Base-by-base conservation (phyloP, 208 protist genomes). In the Borovskyia barvae region DNA sequence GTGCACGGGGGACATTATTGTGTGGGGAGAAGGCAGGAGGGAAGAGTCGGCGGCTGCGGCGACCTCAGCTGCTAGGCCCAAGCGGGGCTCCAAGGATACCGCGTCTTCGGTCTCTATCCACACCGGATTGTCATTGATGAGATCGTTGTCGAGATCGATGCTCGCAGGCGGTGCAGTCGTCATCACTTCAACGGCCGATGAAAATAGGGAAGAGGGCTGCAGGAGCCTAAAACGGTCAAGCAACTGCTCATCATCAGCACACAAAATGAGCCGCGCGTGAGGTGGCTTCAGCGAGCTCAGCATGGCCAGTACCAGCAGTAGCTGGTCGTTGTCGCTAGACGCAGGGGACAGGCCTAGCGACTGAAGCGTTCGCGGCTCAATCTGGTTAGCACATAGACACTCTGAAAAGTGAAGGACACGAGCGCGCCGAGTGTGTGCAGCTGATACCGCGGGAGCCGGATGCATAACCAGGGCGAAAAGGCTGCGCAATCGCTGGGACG, bases 331-430 rank as follows among this genome's bases (percentile, higher is more conserved):
- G 64, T 90, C 81, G 24, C 25, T 70, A 0, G 46, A 41, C 14
- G 61, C 57, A 5, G 82, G 74, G 22, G 64, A 19, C n/a, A 89
- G 43, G 22, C 42, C 37, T 6, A 70, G 45, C 0, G 20, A 9
- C 39, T 62, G 25, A 15, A 63, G 63, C 24, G 51, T 32, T 12
- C 14, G 19, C 14, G 46, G 26, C 2, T 56, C 50, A 14, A 69
- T 51, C 42, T 57, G 45, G 36, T 87, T 76, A 0, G 88, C 71
- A 17, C 86, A 74, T 6, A 92, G 58, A 51, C 76, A 91, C 67
- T 95, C 87, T 15, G 73, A 82, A 43, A 90, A 95, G 72, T 95
- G 82, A 33, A 95, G 52, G 17, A 89, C 57, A n/a, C 81, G 76
- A 7, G 51, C 32, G 14, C 56, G 55, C 24, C 56, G 35, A 14